Evolutionary conservation across 306 rosid species (phyloP), one percentile per base, ranked within the genome.

Genomic region (Castanopsis chinensis): DNA sequence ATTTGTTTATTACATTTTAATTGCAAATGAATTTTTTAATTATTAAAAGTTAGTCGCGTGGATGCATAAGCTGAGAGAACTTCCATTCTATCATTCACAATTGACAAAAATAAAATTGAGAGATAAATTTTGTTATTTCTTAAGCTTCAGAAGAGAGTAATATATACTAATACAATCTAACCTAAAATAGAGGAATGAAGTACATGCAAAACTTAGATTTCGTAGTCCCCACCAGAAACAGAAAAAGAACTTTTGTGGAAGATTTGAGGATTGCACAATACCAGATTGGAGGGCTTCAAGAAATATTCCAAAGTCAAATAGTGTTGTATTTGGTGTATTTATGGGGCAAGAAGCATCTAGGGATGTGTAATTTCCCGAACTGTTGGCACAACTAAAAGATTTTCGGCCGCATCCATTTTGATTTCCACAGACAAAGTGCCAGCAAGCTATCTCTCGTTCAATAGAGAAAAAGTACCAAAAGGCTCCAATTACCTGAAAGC

Each of bases 361-460:
- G 74, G 83, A 86, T 75, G 73, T 28, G 8, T 20, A 63, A 35
- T 75, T 59, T 53, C 58, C 53, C 25, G 33, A 33, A 25, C 27
- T 25, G 1, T 25, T 25, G 74, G 83, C 88, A 77, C 98, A 94
- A 56, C 89, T 86, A 75, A 94, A 72, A 55, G 86, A 71, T 15
- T 28, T 57, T 74, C 3, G 19, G 60, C 1, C 12, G 76, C 98
- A 92, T 30, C 61, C 63, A 33, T 6, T 58, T 45, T 59, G 28
- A 58, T 82, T 61, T 51, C 3, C 70, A 77, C 98, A 91, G 14
- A 93, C 92, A 3, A 19, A 23, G 78, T 83, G 91, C 98, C 97
- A 94, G 83, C 98, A 92, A 7, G 87, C 86, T 72, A 91, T 87
- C 89, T 92, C 94, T 83, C 97, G 91, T 83, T 94, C 93, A 43